phyloP scores from a whole-genome alignment of 2,329 filamentous ascomycete species.

The Anthostomella pinea region DNA sequence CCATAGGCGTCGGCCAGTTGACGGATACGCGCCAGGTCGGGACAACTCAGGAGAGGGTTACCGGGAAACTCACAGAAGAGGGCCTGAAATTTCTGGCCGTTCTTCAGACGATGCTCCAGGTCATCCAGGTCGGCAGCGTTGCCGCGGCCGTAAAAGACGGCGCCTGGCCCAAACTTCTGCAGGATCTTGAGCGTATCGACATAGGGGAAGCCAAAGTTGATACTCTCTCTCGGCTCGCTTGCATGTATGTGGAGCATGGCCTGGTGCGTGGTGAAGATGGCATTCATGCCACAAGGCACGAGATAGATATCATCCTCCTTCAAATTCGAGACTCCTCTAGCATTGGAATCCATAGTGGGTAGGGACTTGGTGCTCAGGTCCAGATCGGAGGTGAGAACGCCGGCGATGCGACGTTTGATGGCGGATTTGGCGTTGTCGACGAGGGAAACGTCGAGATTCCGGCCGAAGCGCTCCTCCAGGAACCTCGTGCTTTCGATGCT shows the following conservation, averaged over 20 bases:
- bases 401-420: slow-evolving; percentile 83
- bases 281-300: slow-evolving; percentile 88
- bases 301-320: slow-evolving; percentile 86
- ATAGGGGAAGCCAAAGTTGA: slow-evolving; percentile 96
- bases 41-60: slow-evolving; percentile 83
- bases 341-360: slow-evolving; percentile 46
- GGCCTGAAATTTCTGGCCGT: slow-evolving; percentile 73
- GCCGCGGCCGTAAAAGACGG: slow-evolving; percentile 81
- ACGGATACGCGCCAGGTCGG: slow-evolving; percentile 80
- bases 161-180: slow-evolving; percentile 90
- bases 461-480: slow-evolving; percentile 89
- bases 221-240: slow-evolving; percentile 66
- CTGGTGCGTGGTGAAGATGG: slow-evolving; percentile 86
- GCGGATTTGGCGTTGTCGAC: slow-evolving; percentile 81
- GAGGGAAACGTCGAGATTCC: slow-evolving; percentile 79
- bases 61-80: slow-evolving; percentile 95
- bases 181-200: slow-evolving; percentile 95
- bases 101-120: slow-evolving; percentile 66
- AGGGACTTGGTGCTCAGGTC: slow-evolving; percentile 58
- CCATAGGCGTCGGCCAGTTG: slow-evolving; percentile 75
- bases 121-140: slow-evolving; percentile 78
- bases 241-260: slow-evolving; percentile 65
- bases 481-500: slow-evolving; percentile 71
- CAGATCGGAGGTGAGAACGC: slow-evolving; percentile 71
- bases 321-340: slow-evolving; percentile 60